Conservation (phyloP, 371 early-diverging fungal genomes). For the Mucor lusitanicus region DNA sequence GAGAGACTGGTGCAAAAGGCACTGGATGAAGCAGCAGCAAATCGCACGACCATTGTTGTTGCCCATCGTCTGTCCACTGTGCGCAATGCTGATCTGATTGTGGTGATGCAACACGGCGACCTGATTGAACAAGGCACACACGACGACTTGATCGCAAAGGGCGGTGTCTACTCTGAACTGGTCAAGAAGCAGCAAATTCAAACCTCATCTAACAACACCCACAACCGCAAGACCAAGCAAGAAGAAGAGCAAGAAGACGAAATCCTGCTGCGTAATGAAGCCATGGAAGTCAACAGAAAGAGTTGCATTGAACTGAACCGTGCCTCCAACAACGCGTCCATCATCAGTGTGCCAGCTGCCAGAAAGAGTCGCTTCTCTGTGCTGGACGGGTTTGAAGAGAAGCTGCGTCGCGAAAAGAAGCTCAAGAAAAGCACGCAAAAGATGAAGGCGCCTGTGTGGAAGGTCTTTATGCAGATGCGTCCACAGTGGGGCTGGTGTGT, state of each 20-base stretch:
- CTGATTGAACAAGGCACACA: slow-evolving; percentile 78
- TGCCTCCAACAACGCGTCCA: not conserved
- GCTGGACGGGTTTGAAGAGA: slow-evolving; percentile 37
- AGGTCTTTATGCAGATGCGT: slow-evolving; percentile 31
- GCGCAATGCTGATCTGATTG: slow-evolving; percentile 81
- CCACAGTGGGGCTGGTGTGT: slow-evolving; percentile 6
- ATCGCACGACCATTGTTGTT: slow-evolving; percentile 89
- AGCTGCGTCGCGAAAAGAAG: slow-evolving; percentile 40
- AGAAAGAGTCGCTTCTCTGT: slow-evolving; percentile 11
- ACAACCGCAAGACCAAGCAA: not conserved
- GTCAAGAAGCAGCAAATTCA: slow-evolving; percentile 57
- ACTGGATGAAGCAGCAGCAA: slow-evolving; percentile 70
- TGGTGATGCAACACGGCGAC: slow-evolving; percentile 73
- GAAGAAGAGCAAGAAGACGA: slow-evolving; percentile 5
- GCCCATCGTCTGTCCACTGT: slow-evolving; percentile 89
- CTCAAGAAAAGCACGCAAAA: slow-evolving; percentile 15
- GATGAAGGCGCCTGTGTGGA: slow-evolving; percentile 48
- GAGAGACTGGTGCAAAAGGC: slow-evolving; percentile 83
- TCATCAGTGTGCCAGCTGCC: not conserved
- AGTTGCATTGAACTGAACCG: slow-evolving; percentile 3
- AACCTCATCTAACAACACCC: not conserved
- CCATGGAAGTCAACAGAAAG: slow-evolving; percentile 8
- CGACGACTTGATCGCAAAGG: slow-evolving; percentile 53
- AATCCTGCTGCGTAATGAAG: not conserved
- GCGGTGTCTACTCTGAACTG: slow-evolving; percentile 58